Evolutionary conservation across 2,329 filamentous ascomycete genomes (phyloP), one percentile per base, ranked within the genome.

Genomic region (Hyphodiscus sp.): DNA sequence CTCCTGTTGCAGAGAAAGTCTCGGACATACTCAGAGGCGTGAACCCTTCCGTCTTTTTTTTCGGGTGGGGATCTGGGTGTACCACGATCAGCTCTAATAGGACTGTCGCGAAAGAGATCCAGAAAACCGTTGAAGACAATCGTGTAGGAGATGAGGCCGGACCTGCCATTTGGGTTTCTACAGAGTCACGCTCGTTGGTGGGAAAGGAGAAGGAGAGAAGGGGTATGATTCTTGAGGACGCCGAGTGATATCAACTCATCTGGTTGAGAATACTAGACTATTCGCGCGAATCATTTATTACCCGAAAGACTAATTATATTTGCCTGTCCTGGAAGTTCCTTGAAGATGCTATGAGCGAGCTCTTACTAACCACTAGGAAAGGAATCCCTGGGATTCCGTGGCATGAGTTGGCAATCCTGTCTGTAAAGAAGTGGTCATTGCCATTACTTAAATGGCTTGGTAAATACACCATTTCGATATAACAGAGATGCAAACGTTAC

Each of bases 71-170:
- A 13, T 69, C 70, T 8, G 73, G 74, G 0, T 64, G 76, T 41
- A 85, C 82, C 3, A 88, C 85, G 1, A 71, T 89, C 50, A 86
- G 82, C 41, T 83, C 80, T 56, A 89, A 89, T 65, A 76, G 82
- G 16, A 77, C 76, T 1, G 80, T 85, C 30, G 79, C 80, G 19
- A 85, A 79, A 61, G 76, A 81, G 58, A 79, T 89, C 45, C 80
- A 87, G 59, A 67, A 65, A 20, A 71, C 76, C 2, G 72, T 87
- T 47, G 81, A 85, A 56, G 72, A 75, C 55, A 71, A 77, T 55
- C 69, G 74, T 47, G 66, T 71, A 1, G 59, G 65, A 41, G 74
- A 81, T 33, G 68, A 72, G 33, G 64, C 69, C 20, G 84, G 83
- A 16, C 85, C 85, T 1, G 72, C 75, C 57, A 76, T 87, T 19